phyloP scores from a whole-genome alignment of 106 monocot genomes.

The Chionographis japonica region DNA sequence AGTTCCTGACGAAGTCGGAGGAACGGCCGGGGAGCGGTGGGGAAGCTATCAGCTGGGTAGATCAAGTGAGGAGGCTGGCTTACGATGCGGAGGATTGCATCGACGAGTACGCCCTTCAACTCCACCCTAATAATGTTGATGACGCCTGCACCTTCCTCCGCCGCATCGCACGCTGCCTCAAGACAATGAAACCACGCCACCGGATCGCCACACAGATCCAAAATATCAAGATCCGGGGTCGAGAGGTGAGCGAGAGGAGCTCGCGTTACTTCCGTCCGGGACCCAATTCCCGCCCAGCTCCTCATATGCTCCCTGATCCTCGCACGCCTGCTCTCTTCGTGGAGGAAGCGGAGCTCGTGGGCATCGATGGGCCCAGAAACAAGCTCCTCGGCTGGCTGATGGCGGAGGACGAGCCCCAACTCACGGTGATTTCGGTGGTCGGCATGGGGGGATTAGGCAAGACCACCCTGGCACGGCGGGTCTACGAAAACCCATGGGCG shows the following conservation, averaged over 20 bases:
- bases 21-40: not conserved
- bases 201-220: constrained; percentile 6
- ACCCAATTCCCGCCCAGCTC: too few species aligned
- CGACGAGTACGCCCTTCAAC: constrained; percentile 9
- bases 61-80: constrained; percentile 19
- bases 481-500: not conserved
- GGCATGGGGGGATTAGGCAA: constrained; percentile 24
- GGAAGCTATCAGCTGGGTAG: constrained; percentile 20
- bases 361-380: constrained; percentile 1
- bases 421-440: constrained; percentile 6
- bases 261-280: not conserved
- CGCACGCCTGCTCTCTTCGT: constrained; percentile 4
- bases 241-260: not conserved
- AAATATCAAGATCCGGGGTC: not conserved
- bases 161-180: not conserved
- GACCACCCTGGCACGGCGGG: constrained; percentile 17
- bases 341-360: constrained; percentile 6
- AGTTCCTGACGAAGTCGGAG: not conserved
- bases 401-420: not conserved
- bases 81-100: constrained; percentile 29
- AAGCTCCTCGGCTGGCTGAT: not conserved
- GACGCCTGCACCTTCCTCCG: too few species aligned
- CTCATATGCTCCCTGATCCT: not conserved
- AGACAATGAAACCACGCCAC: constrained; percentile 2
- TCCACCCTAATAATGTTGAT: not conserved